A percentile compares a stretch with the other conserved stretches of the same genome.
These are phyloP conservation scores for Candida gorgasii DNA, from an alignment of 805 yeast genomes.

Conservation along the genomic window DNA sequence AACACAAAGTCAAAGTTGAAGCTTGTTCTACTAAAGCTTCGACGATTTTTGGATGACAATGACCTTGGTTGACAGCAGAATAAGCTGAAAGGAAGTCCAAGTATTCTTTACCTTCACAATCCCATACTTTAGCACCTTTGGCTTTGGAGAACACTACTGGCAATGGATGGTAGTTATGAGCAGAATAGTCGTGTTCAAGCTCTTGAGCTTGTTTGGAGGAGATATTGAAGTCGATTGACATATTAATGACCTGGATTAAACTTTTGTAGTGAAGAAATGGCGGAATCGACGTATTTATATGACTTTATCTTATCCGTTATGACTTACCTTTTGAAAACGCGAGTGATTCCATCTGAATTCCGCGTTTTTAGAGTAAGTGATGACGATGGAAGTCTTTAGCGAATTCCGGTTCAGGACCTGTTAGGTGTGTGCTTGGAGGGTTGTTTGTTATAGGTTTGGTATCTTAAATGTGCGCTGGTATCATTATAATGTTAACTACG, in stretches of 20 bases:
- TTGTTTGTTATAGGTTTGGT: no score
- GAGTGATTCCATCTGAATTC: background rate
- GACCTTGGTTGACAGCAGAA: conserved; percentile 98
- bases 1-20: conserved; percentile 75
- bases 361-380: conserved; percentile 1
- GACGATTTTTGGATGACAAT: conserved; percentile 92
- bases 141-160: conserved; percentile 93
- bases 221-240: conserved; percentile 24
- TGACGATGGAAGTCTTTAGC: background rate
- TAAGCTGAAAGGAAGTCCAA: conserved; percentile 92
- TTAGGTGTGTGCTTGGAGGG: background rate
- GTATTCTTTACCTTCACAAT: conserved; percentile 94
- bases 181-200: conserved; percentile 80
- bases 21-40: conserved; percentile 88
- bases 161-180: conserved; percentile 95
- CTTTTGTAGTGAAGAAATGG: background rate
- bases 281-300: background rate
- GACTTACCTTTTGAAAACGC: conserved; percentile 1
- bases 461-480: no score
- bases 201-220: conserved; percentile 66
- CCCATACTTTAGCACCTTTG: conserved; percentile 93
- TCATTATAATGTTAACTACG: no score
- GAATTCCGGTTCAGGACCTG: background rate
- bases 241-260: background rate
- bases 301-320: background rate